phyloP scores from a whole-genome alignment of 768 basidiomycete genomes.

The Paxillus involutus region DNA sequence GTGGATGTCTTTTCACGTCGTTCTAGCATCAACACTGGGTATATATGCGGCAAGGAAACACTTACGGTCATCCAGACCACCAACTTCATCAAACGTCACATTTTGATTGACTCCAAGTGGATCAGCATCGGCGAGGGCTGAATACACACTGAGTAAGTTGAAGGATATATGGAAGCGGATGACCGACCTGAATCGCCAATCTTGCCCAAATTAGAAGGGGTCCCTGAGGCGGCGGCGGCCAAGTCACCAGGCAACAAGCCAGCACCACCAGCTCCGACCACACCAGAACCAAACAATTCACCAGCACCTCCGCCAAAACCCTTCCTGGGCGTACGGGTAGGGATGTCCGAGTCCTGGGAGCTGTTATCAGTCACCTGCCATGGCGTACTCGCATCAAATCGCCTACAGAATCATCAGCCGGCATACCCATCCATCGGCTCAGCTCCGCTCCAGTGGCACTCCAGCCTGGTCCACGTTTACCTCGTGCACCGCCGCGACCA shows the following conservation, averaged over 20 bases:
- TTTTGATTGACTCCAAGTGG: constrained; percentile 92
- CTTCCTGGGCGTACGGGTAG: constrained; percentile 69
- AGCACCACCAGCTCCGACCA: constrained; percentile 47
- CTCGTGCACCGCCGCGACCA: constrained; percentile 36
- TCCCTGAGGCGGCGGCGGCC: constrained; percentile 59
- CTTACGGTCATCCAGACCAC: constrained; percentile 92
- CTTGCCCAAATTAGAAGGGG: constrained; percentile 84
- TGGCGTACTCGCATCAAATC: not conserved
- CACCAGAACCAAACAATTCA: constrained; percentile 51
- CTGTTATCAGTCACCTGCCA: not conserved
- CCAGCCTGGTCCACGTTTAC: constrained; percentile 63
- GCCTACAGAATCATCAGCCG: constrained; percentile 66
- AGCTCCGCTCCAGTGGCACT: constrained; percentile 78
- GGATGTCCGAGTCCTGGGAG: constrained; percentile 67
- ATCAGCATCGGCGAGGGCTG: constrained; percentile 91
- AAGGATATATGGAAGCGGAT: constrained; percentile 12
- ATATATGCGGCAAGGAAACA: not conserved
- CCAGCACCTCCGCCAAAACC: constrained; percentile 48
- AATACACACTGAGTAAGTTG: constrained; percentile 5
- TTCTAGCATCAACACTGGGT: not conserved
- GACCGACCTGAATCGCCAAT: constrained; percentile 71
- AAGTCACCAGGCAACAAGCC: constrained; percentile 61
- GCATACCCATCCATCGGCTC: constrained; percentile 74
- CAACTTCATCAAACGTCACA: constrained; percentile 95
- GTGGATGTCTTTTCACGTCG: constrained; percentile 71